phyloP scores from a whole-genome alignment of 2,329 filamentous ascomycete species.

The Sporothrix phasma region DNA sequence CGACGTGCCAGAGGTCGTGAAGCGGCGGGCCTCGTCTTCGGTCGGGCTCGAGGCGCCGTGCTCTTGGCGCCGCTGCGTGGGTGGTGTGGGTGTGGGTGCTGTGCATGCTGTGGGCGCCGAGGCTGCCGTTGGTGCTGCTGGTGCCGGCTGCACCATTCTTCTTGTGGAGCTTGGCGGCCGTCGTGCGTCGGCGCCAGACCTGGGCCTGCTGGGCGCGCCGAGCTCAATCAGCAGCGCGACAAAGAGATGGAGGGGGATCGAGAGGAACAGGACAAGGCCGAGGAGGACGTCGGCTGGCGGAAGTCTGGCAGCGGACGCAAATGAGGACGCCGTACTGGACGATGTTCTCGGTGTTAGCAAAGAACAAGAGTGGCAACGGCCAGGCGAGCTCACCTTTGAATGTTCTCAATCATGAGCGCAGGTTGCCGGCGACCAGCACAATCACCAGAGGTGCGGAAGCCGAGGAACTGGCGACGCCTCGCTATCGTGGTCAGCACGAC shows the following conservation, averaged over 20 bases:
- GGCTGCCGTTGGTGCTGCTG: background rate
- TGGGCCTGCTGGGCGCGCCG: slow-evolving; percentile 72
- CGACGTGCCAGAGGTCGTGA: slow-evolving; percentile 70
- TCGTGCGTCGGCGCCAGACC: slow-evolving; percentile 47
- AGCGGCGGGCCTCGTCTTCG: slow-evolving; percentile 53
- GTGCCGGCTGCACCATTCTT: background rate
- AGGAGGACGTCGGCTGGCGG: slow-evolving; percentile 62
- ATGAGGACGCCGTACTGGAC: slow-evolving; percentile 87
- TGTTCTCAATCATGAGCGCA: slow-evolving; percentile 95
- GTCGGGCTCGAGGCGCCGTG: slow-evolving; percentile 44
- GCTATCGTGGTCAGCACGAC: slow-evolving; percentile 79
- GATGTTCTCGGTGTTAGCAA: slow-evolving; percentile 15
- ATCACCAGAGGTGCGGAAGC: slow-evolving; percentile 91
- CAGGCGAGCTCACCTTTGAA: slow-evolving; percentile 53
- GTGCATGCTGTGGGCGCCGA: slow-evolving; percentile 35
- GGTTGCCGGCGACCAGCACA: slow-evolving; percentile 83
- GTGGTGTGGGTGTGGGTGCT: background rate
- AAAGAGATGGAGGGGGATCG: slow-evolving; percentile 85
- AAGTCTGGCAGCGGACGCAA: slow-evolving; percentile 87
- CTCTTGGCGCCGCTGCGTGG: slow-evolving; percentile 23
- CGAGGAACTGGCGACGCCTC: slow-evolving; percentile 69
- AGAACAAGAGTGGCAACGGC: too few relatives aligned
- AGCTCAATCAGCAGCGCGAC: slow-evolving; percentile 84
- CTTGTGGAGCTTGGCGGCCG: slow-evolving; percentile 15
- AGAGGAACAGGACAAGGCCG: slow-evolving; percentile 68